These are phyloP conservation scores for Phytophthora cactorum DNA, from an alignment of 352 stramenopile genomes.

Conservation along the genomic window DNA sequence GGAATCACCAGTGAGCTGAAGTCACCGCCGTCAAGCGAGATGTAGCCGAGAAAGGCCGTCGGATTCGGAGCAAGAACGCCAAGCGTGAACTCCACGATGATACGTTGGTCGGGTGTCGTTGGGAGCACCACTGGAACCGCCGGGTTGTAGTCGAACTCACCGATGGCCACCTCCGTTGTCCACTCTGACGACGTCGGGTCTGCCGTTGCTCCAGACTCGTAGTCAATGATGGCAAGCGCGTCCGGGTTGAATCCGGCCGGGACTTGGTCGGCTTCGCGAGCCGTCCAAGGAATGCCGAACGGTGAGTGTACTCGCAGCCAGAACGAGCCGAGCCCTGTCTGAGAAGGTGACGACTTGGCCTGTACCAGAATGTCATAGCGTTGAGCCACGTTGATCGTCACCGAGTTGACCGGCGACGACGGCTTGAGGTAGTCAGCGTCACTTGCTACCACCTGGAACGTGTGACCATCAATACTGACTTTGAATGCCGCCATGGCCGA, in stretches of 20 bases:
- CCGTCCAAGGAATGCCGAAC: constrained; percentile 41
- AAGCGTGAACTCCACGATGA: constrained; percentile 41
- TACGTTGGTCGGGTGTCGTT: constrained; percentile 29
- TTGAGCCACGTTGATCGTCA: constrained; percentile 46
- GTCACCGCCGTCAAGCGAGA: too few relatives aligned
- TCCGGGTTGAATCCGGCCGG: constrained; percentile 45
- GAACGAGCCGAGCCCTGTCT: constrained; percentile 26
- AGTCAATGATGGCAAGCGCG: constrained; percentile 47
- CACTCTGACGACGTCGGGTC: constrained; percentile 36
- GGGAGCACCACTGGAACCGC: constrained; percentile 21
- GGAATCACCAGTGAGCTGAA: constrained; percentile 42
- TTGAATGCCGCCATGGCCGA: too few relatives aligned
- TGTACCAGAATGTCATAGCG: constrained; percentile 48
- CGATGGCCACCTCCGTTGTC: constrained; percentile 36
- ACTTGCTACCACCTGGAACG: constrained; percentile 45
- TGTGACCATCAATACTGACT: constrained; percentile 50
- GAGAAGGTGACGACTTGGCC: constrained; percentile 32
- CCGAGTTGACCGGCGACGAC: constrained; percentile 36
- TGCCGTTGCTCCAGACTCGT: constrained; percentile 20
- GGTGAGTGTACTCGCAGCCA: constrained; percentile 40
- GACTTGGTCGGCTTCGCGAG: constrained; percentile 29
- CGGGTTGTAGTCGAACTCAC: constrained; percentile 46
- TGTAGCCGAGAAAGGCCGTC: too few relatives aligned
- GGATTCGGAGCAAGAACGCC: constrained; percentile 27
- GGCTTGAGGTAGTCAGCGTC: constrained; percentile 45